Evolutionary conservation across 805 yeast species (phyloP).

Genomic region (Grigorovia yakushimaensis): DNA sequence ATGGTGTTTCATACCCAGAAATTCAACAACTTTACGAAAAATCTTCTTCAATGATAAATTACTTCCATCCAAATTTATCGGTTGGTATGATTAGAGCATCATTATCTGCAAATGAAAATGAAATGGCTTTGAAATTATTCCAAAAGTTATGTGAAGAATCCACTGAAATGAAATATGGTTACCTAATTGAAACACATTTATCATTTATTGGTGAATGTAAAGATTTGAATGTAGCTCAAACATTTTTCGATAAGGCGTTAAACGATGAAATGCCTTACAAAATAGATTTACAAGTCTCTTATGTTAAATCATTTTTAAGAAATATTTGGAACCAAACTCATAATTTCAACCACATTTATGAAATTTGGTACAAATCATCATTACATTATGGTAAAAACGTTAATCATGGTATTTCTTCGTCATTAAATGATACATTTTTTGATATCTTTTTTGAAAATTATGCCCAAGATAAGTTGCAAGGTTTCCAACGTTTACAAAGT

Average conservation of each 20-base stretch:
- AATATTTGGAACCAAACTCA: slow-evolving; percentile 50
- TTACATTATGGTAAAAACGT: slow-evolving; percentile 47
- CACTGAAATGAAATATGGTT: slow-evolving; percentile 37
- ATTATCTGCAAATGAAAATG: slow-evolving; percentile 51
- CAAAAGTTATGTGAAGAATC: slow-evolving; percentile 47
- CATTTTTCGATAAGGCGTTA: slow-evolving; percentile 66
- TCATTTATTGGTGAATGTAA: slow-evolving; percentile 70
- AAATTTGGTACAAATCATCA: slow-evolving; percentile 56
- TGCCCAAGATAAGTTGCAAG: slow-evolving; percentile 40
- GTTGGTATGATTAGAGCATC: slow-evolving; percentile 71
- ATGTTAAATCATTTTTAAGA: slow-evolving; percentile 51
- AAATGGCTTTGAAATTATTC: slow-evolving; percentile 56
- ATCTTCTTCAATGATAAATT: slow-evolving; percentile 28
- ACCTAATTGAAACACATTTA: slow-evolving; percentile 64
- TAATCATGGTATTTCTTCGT: slow-evolving; percentile 61
- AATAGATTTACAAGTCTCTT: slow-evolving; percentile 63
- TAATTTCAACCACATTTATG: slow-evolving; percentile 47
- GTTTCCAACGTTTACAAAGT: slow-evolving; percentile 46
- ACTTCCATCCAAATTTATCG: slow-evolving; percentile 39
- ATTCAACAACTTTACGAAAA: slow-evolving; percentile 46
- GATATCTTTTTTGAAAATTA: slow-evolving; percentile 54
- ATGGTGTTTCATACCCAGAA: slow-evolving; percentile 54
- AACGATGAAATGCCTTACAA: slow-evolving; percentile 62
- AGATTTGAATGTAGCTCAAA: slow-evolving; percentile 60
- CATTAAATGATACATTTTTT: slow-evolving; percentile 60